A percentile compares a stretch with the other conserved stretches of the same genome.
phyloP scores from a whole-genome alignment of 352 stramenopile species.

The Phytophthora brassicae region DNA sequence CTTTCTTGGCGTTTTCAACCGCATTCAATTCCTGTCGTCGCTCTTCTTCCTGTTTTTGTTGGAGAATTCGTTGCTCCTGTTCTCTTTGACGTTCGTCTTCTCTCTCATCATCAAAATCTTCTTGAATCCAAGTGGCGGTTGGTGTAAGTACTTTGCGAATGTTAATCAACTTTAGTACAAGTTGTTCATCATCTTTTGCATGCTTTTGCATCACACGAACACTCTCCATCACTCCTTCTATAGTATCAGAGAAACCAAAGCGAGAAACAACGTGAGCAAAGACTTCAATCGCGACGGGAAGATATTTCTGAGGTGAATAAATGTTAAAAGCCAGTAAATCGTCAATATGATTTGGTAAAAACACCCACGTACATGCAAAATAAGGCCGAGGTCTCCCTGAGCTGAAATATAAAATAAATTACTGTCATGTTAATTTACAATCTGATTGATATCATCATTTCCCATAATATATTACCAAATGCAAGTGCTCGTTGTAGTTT shows the following conservation, averaged over 20 bases:
- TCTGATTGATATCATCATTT: not conserved
- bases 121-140: constrained; percentile 51
- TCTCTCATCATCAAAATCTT: constrained; percentile 50
- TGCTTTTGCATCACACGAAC: constrained; percentile 40
- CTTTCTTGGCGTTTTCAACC: constrained; percentile 40
- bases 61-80: constrained; percentile 27
- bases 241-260: constrained; percentile 46
- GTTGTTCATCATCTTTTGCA: constrained; percentile 40
- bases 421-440: not conserved
- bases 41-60: constrained; percentile 35
- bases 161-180: constrained; percentile 44
- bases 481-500: constrained; percentile 44
- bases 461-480: constrained; percentile 25
- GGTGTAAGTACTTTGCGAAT: constrained; percentile 55
- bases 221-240: constrained; percentile 56
- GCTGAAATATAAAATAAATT: constrained; percentile 20
- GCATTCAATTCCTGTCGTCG: constrained; percentile 34
- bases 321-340: not conserved
- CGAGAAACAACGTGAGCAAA: constrained; percentile 41
- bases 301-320: constrained; percentile 39
- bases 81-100: constrained; percentile 36
- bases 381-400: constrained; percentile 44
- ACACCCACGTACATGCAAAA: constrained; percentile 35
- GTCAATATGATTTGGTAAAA: not conserved
- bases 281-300: constrained; percentile 45